These are phyloP conservation scores for Oryza nivara DNA, from an alignment of 176 grass and related monocot species.

Conservation along the genomic window DNA sequence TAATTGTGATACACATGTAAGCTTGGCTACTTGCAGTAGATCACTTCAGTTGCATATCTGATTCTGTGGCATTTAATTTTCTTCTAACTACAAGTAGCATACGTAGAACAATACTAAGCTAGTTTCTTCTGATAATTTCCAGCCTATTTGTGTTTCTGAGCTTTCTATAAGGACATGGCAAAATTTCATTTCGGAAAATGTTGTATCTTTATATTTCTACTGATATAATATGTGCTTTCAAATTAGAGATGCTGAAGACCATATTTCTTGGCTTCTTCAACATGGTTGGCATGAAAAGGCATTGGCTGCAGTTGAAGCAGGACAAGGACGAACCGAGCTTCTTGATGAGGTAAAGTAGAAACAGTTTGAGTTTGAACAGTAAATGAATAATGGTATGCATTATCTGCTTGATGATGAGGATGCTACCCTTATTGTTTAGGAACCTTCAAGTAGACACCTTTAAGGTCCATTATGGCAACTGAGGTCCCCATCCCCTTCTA, in stretches of 20 bases:
- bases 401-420: constrained; percentile 35
- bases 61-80: constrained; percentile 25
- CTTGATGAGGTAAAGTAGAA: constrained; percentile 83
- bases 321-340: constrained; percentile 81
- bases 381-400: constrained; percentile 34
- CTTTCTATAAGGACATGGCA: background rate
- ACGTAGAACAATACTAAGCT: background rate
- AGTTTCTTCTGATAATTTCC: constrained; percentile 17
- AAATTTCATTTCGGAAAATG: background rate
- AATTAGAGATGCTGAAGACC: constrained; percentile 98
- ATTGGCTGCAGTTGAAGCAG: constrained; percentile 92
- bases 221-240: constrained; percentile 46
- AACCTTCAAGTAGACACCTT: background rate
- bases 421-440: constrained; percentile 14
- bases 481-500: background rate
- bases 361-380: constrained; percentile 4
- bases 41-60: constrained; percentile 6
- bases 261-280: constrained; percentile 98
- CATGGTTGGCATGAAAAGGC: constrained; percentile 99
- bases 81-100: background rate
- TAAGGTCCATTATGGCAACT: background rate
- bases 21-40: constrained; percentile 2
- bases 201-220: constrained; percentile 4
- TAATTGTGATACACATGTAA: background rate
- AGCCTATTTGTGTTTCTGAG: background rate